Evolutionary conservation across 257 asterid genomes (phyloP).

Genomic region (Datura wrightii): DNA sequence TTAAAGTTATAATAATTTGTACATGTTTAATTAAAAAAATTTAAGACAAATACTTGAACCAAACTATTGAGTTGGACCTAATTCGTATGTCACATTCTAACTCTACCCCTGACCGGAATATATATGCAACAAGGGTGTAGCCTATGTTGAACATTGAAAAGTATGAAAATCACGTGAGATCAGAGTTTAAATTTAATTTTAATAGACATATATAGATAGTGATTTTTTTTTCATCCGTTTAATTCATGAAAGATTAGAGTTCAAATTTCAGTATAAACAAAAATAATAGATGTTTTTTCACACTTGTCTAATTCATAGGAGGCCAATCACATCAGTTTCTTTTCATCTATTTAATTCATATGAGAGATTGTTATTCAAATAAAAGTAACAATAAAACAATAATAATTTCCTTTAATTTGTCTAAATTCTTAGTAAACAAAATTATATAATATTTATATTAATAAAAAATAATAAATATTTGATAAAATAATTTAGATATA

Average conservation of each 20-base stretch:
- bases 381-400: background rate
- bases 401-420: too few species aligned
- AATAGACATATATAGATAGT: background rate
- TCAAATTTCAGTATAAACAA: background rate
- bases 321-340: background rate
- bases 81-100: too few species aligned
- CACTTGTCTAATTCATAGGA: background rate
- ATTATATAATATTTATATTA: background rate
- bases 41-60: too few species aligned
- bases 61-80: too few species aligned
- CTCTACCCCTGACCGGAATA: too few species aligned
- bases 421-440: background rate
- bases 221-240: background rate
- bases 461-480: fast-evolving
- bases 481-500: fast-evolving
- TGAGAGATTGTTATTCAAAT: background rate
- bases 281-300: background rate
- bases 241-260: background rate
- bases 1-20: too few species aligned
- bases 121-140: background rate
- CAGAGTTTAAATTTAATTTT: background rate
- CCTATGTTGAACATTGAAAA: background rate
- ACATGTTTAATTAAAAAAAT: too few species aligned
- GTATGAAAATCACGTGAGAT: background rate
- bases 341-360: background rate